phyloP scores from a whole-genome alignment of 495 filamentous ascomycete genomes.

The Talaromyces trachyspermus region DNA sequence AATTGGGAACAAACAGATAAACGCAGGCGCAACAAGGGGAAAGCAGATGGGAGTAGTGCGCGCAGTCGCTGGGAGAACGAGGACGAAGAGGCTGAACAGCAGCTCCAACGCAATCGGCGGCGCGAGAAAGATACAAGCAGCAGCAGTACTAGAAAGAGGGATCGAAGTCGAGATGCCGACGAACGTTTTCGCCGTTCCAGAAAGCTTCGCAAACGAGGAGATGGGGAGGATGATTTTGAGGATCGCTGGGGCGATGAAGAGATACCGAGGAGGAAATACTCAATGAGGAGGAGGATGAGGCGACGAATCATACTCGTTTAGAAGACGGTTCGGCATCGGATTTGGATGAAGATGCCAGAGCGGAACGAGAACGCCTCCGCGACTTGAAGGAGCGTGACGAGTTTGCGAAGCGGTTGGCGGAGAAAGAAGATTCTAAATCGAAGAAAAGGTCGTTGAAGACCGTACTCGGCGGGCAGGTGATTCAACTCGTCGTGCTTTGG shows the following conservation, averaged over 20 bases:
- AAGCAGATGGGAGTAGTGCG: conserved; percentile 13
- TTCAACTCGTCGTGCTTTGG: conserved; percentile 52
- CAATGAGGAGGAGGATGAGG: conserved; percentile 28
- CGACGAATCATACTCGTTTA: conserved; percentile 52
- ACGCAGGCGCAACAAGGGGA: conserved; percentile 24
- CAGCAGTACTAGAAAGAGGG: conserved; percentile 23
- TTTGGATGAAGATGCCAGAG: conserved; percentile 50
- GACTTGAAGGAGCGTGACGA: conserved; percentile 68
- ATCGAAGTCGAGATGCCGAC: conserved; percentile 37
- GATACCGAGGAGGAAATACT: conserved; percentile 56
- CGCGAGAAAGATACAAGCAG: conserved; percentile 27
- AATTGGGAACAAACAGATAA: conserved; percentile 18
- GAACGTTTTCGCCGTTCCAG: too few relatives aligned
- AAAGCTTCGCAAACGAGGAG: conserved; percentile 46
- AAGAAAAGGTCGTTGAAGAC: conserved; percentile 76
- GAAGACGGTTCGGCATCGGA: conserved; percentile 51
- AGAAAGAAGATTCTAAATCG: conserved; percentile 59
- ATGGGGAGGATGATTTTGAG: conserved; percentile 51
- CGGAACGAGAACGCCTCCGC: conserved; percentile 48
- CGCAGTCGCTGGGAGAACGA: conserved; percentile 7
- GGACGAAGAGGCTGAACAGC: neutral
- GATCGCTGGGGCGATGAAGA: conserved; percentile 79
- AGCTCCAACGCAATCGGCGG: conserved; percentile 17
- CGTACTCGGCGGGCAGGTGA: conserved; percentile 51
- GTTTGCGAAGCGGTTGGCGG: conserved; percentile 63